Evolutionary conservation across 257 asterid genomes (phyloP).

Genomic region (Primulina eburnea): DNA sequence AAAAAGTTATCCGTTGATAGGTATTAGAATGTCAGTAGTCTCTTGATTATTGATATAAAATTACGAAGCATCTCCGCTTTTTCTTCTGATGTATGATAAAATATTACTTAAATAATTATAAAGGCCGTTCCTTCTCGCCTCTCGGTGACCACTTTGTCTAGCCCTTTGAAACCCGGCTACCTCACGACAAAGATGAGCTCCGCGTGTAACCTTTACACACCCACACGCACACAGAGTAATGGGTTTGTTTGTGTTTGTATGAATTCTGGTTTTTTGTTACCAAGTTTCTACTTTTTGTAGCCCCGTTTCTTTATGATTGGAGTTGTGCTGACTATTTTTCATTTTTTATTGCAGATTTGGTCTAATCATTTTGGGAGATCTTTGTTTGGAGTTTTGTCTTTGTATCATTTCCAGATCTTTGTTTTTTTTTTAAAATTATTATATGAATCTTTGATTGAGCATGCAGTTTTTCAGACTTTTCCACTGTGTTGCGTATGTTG

Average conservation of each 20-base stretch:
- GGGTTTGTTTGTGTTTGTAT: not conserved
- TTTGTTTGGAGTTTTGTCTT: not conserved
- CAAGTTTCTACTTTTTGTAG: not conserved
- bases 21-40: too few species aligned
- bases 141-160: not conserved
- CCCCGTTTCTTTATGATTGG: not conserved
- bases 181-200: not conserved
- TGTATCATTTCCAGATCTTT: not conserved
- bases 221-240: not conserved
- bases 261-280: not conserved
- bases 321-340: not conserved
- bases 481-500: not conserved
- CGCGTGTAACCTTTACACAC: not conserved
- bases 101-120: too few species aligned
- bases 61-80: too few species aligned
- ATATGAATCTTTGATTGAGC: not conserved
- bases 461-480: not conserved
- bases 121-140: too few species aligned
- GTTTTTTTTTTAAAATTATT: too few species aligned
- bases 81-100: too few species aligned
- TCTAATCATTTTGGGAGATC: not conserved
- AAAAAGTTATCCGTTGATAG: too few species aligned
- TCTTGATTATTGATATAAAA: too few species aligned
- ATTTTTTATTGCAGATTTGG: not conserved
- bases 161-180: not conserved